Evolutionary conservation across 805 yeast species (phyloP).

Genomic region (Saccharomycopsis schoenii): DNA sequence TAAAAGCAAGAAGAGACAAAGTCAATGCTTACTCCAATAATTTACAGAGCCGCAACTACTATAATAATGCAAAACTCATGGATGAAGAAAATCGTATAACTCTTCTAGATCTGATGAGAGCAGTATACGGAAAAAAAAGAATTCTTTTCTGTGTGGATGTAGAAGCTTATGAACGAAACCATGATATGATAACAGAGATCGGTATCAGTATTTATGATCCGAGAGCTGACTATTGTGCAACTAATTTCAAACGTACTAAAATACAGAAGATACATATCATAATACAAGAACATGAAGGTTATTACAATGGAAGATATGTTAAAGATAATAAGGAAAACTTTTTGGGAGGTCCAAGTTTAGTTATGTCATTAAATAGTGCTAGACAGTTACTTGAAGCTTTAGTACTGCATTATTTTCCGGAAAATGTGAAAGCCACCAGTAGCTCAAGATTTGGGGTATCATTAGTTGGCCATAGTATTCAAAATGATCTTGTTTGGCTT

Average conservation of each 20-base stretch:
- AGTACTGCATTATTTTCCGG: conserved; percentile 34
- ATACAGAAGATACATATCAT: conserved; percentile 38
- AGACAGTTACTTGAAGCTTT: conserved; percentile 32
- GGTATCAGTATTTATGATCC: conserved; percentile 53
- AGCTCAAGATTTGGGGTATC: conserved; percentile 22
- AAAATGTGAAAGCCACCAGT: conserved; percentile 22
- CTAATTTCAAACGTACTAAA: conserved; percentile 36
- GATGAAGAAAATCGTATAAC: background rate
- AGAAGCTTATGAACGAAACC: conserved; percentile 45
- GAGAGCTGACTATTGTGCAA: conserved; percentile 30
- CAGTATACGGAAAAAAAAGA: conserved; percentile 20
- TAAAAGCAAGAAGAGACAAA: background rate
- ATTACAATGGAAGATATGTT: conserved; percentile 43
- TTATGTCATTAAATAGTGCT: conserved; percentile 31
- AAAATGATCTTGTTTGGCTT: conserved; percentile 47
- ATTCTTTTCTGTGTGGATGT: conserved; percentile 42
- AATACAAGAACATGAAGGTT: conserved; percentile 33
- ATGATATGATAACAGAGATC: conserved; percentile 39
- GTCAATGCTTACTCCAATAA: background rate
- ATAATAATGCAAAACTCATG: background rate
- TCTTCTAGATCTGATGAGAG: background rate
- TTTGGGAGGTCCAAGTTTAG: conserved; percentile 39
- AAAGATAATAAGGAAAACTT: conserved; percentile 43
- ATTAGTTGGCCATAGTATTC: conserved; percentile 54
- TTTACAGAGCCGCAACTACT: background rate